Base-by-base conservation (phyloP, 345 rosid genomes). In the Boechera stricta region DNA sequence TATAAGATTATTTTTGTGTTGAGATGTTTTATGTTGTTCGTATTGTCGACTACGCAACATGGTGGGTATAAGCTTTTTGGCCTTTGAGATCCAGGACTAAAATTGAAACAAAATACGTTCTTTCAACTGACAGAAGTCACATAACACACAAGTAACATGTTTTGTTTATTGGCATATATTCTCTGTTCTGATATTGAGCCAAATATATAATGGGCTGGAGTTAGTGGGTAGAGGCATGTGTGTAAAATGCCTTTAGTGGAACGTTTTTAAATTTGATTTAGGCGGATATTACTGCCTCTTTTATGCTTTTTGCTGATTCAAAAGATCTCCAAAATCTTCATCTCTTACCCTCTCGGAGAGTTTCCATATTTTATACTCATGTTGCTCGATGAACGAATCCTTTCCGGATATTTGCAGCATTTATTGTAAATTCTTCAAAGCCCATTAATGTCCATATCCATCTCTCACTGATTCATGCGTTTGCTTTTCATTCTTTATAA, bases 281-380 rank as follows among this genome's bases (percentile, higher is more conserved):
- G 18, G 33, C 77, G 8, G 33, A 73, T 47, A 13, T 60, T 48
- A 24, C 67, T 35, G 59, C 59, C n/a, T 21, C 6, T 18, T 71
- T 32, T 58, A 31, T 9, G 64, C 64, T 32, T 29, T 33, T 26
- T 72, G 29, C 5, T 62, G 42, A 38, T 49, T 52, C 41, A 38
- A 28, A 51, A 66, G 29, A 64, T 64, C 26, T 54, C 26, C 26
- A 3, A 49, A 49, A 49, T 42, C 38, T 11, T 9, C 15, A 1
- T 12, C 9, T 5, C 7, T 38, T n/a, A 10, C 31, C 4, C 9
- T 64, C 7, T 38, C 15, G 7, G 28, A 58, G 16, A 15, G 52
- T 47, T 47, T 60, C 47, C 24, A 6, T 60, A n/a, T 35, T 2
- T 35, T 59, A 10, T 58, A 4, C 41, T 63, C 24, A 7, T 61